Evolutionary conservation across 2,329 filamentous ascomycete species (phyloP).

Genomic region (Endoconidiophora polonica): DNA sequence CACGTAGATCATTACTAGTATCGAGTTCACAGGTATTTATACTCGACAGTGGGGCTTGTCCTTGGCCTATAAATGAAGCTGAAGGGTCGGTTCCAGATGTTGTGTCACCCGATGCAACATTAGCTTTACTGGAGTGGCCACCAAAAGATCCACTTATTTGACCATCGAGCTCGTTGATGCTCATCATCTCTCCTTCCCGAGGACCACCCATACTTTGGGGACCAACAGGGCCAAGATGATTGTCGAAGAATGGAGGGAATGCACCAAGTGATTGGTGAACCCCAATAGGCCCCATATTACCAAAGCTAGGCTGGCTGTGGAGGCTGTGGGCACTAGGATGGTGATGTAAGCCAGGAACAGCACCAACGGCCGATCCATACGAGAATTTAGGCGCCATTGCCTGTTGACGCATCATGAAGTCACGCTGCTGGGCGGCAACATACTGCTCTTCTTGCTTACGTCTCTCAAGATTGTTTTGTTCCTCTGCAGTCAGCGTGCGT

Average conservation of each 20-base stretch:
- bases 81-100: constrained; percentile 17
- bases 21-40: no score
- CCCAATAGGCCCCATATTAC: constrained; percentile 77
- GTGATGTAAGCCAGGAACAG: constrained; percentile 48
- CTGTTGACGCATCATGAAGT: constrained; percentile 66
- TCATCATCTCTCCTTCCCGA: constrained; percentile 54
- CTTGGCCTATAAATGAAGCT: no score
- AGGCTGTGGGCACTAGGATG: constrained; percentile 91
- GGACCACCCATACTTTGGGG: constrained; percentile 4
- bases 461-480: constrained; percentile 92
- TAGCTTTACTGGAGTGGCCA: not conserved
- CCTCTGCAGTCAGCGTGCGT: constrained; percentile 86
- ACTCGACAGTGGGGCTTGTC: no score
- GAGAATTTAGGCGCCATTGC: constrained; percentile 52
- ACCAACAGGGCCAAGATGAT: not conserved
- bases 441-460: constrained; percentile 98
- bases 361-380: constrained; percentile 2
- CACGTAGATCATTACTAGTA: not conserved
- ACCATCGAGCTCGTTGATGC: constrained; percentile 38
- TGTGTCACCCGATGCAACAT: not conserved
- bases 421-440: constrained; percentile 87
- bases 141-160: constrained; percentile 30
- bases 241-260: constrained; percentile 5
- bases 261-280: constrained; percentile 21
- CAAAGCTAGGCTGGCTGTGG: constrained; percentile 92